Percentiles rank a stretch among this genome's conserved stretches.
phyloP scores from a whole-genome alignment of 345 rosid species.

The Rhodamnia rubescens region DNA sequence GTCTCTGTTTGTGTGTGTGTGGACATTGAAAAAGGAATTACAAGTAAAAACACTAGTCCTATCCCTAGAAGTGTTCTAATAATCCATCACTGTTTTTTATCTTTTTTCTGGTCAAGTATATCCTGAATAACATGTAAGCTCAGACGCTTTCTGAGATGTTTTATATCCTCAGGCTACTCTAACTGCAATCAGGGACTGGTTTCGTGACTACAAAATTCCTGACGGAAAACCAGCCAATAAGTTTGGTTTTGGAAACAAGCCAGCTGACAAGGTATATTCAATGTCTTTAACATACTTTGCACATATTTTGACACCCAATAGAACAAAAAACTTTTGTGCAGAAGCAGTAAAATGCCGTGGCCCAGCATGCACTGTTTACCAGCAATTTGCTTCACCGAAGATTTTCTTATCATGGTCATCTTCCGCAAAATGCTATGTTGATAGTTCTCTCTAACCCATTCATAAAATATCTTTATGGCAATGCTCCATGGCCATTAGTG shows the following conservation, averaged over 20 bases:
- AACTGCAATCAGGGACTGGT: constrained; percentile 86
- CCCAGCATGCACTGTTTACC: background rate
- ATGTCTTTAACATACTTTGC: background rate
- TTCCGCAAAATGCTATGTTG: background rate
- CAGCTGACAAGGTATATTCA: constrained; percentile 61
- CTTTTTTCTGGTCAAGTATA: background rate
- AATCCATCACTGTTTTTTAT: background rate
- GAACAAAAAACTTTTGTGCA: background rate
- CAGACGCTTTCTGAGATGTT: no score
- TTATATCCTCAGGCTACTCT: constrained; percentile 62
- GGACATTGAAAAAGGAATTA: background rate
- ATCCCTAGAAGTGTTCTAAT: background rate
- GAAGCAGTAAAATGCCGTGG: background rate
- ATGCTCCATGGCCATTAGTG: background rate
- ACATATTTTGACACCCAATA: background rate
- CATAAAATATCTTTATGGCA: background rate
- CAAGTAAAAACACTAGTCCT: background rate
- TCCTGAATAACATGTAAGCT: background rate
- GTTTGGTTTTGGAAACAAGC: constrained; percentile 91
- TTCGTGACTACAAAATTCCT: constrained; percentile 92
- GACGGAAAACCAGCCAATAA: constrained; percentile 98
- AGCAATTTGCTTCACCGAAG: background rate
- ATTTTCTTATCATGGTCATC: background rate
- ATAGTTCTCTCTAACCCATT: background rate
- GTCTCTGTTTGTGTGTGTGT: background rate